phyloP scores from a whole-genome alignment of 257 asterid genomes.

The Ajuga chamaepitys region DNA sequence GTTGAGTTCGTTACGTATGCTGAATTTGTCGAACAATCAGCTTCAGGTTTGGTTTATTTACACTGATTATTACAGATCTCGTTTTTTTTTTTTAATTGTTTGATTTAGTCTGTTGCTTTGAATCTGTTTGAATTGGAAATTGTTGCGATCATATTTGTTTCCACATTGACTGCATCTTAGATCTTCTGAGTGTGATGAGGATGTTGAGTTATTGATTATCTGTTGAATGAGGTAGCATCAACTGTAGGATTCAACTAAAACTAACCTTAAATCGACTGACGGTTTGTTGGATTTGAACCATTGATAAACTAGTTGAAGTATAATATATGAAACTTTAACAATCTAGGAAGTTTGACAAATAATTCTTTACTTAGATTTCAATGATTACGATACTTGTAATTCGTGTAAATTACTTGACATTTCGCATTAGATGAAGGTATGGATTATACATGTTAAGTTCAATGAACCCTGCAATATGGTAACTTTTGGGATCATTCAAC shows the following conservation, averaged over 20 bases:
- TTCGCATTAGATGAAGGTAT: background rate
- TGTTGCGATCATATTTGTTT: background rate
- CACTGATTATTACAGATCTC: background rate
- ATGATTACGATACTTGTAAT: background rate
- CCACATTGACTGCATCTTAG: background rate
- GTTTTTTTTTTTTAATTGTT: slow-evolving; percentile 1
- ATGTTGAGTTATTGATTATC: background rate
- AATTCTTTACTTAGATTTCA: background rate
- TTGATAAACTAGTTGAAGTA: background rate
- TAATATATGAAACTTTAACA: background rate
- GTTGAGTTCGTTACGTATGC: slow-evolving; percentile 44
- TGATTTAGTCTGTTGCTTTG: background rate
- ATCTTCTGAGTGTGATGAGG: background rate
- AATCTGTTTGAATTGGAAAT: background rate
- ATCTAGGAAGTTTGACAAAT: background rate
- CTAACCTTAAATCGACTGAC: background rate
- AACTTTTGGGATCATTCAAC: background rate
- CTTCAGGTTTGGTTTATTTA: slow-evolving; percentile 46
- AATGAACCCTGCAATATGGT: background rate
- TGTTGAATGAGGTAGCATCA: background rate
- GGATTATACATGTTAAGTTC: background rate
- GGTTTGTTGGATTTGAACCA: background rate
- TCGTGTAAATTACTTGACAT: background rate
- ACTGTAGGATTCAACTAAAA: background rate
- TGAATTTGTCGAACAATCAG: slow-evolving; percentile 69